A percentile compares a stretch with the other conserved stretches of the same genome.
phyloP scores from a whole-genome alignment of 2,329 filamentous ascomycete genomes.

The Myriosclerotinia duriaeana region DNA sequence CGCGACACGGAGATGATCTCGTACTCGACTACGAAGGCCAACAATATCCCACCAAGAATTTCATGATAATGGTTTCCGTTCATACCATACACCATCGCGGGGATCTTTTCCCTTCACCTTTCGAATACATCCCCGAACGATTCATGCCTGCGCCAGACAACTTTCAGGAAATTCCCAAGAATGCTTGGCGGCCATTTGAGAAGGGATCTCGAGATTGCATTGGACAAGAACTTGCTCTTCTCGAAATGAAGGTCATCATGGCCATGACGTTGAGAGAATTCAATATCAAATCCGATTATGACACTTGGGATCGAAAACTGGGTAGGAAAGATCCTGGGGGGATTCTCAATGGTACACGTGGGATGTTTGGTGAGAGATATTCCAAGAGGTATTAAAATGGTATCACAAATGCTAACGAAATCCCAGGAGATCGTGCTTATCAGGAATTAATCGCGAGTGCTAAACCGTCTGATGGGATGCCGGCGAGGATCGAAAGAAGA shows the following conservation, averaged over 20 bases:
- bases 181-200: slow-evolving; percentile 57
- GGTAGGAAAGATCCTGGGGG: slow-evolving; percentile 28
- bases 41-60: slow-evolving; percentile 25
- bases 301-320: slow-evolving; percentile 30
- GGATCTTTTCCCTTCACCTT: slow-evolving; percentile 45
- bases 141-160: slow-evolving; percentile 43
- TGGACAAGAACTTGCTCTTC: slow-evolving; percentile 55
- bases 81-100: slow-evolving; percentile 39
- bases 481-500: slow-evolving; percentile 22
- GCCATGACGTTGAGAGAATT: slow-evolving; percentile 40
- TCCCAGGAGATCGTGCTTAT: slow-evolving; percentile 25
- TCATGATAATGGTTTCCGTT: slow-evolving; percentile 27
- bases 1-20: slow-evolving; percentile 27
- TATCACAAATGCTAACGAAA: neutral
- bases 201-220: slow-evolving; percentile 56
- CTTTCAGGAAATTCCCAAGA: slow-evolving; percentile 34
- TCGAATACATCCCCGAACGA: slow-evolving; percentile 50
- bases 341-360: slow-evolving; percentile 27
- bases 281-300: slow-evolving; percentile 17
- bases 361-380: slow-evolving; percentile 25
- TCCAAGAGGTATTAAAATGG: neutral
- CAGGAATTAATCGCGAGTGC: slow-evolving; percentile 29
- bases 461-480: slow-evolving; percentile 32
- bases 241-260: slow-evolving; percentile 49
- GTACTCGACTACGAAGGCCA: slow-evolving; percentile 14